Evolutionary conservation across 371 early-diverging fungal species (phyloP).

Genomic region (Encephalitozoon hellem): DNA sequence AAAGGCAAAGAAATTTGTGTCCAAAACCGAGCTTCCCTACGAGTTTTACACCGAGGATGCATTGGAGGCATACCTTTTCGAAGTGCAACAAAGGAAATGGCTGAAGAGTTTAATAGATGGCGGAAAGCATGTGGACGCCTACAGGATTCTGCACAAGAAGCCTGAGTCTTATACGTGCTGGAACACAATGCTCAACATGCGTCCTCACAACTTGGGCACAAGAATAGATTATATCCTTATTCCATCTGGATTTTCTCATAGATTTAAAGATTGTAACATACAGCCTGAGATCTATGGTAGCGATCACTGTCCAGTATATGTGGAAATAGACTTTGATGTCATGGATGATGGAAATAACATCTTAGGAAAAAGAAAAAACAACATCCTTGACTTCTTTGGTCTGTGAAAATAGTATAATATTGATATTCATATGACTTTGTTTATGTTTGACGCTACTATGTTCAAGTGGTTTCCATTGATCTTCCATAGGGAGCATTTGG

Average conservation of each 20-base stretch:
- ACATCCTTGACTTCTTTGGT: slow-evolving; percentile 27
- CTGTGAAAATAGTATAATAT: not conserved
- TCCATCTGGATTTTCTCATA: slow-evolving; percentile 62
- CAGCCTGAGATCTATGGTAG: slow-evolving; percentile 67
- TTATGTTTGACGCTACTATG: slow-evolving; percentile 13
- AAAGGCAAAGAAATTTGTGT: not conserved
- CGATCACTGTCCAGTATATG: slow-evolving; percentile 77
- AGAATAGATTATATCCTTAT: slow-evolving; percentile 73
- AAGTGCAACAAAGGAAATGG: slow-evolving; percentile 67
- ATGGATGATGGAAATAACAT: not conserved
- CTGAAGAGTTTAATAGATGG: slow-evolving; percentile 63
- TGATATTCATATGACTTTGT: not conserved
- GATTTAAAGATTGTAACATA: slow-evolving; percentile 64
- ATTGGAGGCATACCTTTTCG: slow-evolving; percentile 63
- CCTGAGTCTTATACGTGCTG: slow-evolving; percentile 64
- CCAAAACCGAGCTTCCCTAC: slow-evolving; percentile 60
- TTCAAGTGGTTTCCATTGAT: slow-evolving; percentile 26
- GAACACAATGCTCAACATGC: slow-evolving; percentile 62
- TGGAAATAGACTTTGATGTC: slow-evolving; percentile 59
- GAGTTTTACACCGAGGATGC: slow-evolving; percentile 63
- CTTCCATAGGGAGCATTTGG: slow-evolving; percentile 25
- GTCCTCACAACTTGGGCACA: slow-evolving; percentile 64
- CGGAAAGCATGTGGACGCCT: slow-evolving; percentile 58
- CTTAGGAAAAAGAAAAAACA: slow-evolving; percentile 26
- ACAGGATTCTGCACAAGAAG: slow-evolving; percentile 56